Percentiles rank a stretch among this genome's conserved stretches.
phyloP scores from a whole-genome alignment of 169 alveolate genomes.

The Cryptosporidium sp. region DNA sequence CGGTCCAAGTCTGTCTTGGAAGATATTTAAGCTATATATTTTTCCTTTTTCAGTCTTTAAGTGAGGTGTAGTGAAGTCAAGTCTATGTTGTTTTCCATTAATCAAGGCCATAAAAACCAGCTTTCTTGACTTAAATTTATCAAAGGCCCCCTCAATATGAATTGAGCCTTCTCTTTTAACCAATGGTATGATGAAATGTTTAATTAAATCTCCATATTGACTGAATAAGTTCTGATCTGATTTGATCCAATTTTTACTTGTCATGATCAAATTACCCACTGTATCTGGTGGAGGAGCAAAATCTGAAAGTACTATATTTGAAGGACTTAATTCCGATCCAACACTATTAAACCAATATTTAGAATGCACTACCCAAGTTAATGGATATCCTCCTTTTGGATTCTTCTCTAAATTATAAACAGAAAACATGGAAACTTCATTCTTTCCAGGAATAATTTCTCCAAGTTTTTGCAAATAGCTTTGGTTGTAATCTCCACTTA shows the following conservation, averaged over 20 bases:
- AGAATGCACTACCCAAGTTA: conserved; percentile 47
- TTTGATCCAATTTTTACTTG: conserved; percentile 6
- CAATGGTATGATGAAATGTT: conserved; percentile 21
- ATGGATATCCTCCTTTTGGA: conserved; percentile 45
- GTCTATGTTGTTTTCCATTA: conserved; percentile 10
- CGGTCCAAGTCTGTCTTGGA: background rate
- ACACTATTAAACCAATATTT: conserved; percentile 37
- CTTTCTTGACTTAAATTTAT: background rate
- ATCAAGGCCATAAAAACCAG: background rate
- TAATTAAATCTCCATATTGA: conserved; percentile 14
- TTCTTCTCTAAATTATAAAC: conserved; percentile 7
- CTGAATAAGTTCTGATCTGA: conserved; percentile 29
- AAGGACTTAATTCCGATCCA: conserved; percentile 3
- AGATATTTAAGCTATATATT: background rate
- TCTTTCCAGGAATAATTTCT: conserved; percentile 8
- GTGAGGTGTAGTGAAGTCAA: background rate
- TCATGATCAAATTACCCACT: background rate
- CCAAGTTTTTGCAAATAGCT: background rate
- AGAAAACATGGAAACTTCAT: background rate
- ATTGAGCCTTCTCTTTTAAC: conserved; percentile 9
- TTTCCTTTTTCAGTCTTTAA: background rate
- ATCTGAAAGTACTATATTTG: conserved; percentile 7
- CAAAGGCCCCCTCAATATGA: background rate
- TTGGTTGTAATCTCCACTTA: too few species aligned
- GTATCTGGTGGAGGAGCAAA: conserved; percentile 37